Evolutionary conservation across 2,329 filamentous ascomycete species (phyloP), one percentile per base, ranked within the genome.

Genomic region (Aspergillus felis): DNA sequence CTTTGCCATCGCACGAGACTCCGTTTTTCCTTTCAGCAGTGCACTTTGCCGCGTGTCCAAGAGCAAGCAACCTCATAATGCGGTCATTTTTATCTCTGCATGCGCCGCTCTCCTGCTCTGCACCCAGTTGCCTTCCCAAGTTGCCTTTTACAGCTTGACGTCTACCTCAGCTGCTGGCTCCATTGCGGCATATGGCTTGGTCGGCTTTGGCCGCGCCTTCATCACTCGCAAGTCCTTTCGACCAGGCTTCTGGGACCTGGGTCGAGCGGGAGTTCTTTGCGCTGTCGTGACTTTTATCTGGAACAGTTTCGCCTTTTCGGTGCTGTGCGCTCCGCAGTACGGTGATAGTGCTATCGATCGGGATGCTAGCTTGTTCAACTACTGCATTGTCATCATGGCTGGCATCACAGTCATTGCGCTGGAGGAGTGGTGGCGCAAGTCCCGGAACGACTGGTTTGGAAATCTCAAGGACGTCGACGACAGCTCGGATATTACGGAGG

Each of bases 1-100:
- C 55, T 84, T 83, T 64, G 82, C 82, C 28, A 81, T 85, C 3
- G 82, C 82, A 6, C 76, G 82, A 27, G 82, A 85, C 64, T 80
- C 81, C 24, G 80, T 84, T n/a, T 71, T 84, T 3, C 82, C 82
- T 0, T 82, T 77, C 64, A 83, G 81, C 1, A 64, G 74, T 17
- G 80, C 81, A 32, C 29, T 32, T 14, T 14, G 4, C 29, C 29
- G 29, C 29, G 29, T 32, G 29, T 32, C 29, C 4, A 32, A 32
- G 12, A 32, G 29, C 29, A 32, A 14, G 29, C 29, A 32, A 14
- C 29, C 29, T 4, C 29, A 32, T 14, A 32, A 32, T 4, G 29
- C 29, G 29, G 29, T 32, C 4, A 14, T 32, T 5, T 32, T 32
- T 25, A 81, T 84, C 61, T 78, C 80, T 65, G 74, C 63, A 1